Base-by-base conservation (phyloP, 306 rosid species). In the Dalbergia cochinchinensis region DNA sequence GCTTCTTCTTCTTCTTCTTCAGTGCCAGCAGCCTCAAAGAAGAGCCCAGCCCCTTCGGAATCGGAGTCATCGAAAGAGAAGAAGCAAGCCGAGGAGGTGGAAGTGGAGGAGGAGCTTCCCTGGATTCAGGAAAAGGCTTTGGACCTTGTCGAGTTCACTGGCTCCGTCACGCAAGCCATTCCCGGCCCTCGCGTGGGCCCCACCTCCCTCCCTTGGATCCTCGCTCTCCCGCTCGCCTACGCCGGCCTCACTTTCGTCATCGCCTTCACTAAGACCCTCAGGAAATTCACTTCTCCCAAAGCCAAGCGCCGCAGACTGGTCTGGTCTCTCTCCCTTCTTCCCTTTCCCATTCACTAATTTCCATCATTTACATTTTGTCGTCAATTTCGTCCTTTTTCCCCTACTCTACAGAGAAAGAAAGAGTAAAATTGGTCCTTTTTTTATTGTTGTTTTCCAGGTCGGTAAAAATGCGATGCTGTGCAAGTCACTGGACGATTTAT, bases 71-170 rank as follows among this genome's bases (percentile, higher is more conserved):
- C 31, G 31, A 83, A 77, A 34, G 76, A 37, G 20, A 82, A 84
- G 44, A 88, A 80, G 48, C 60, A 60, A 8, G 74, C 45, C 7
- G 95, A 67, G 34, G 91, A 87, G 10, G 94, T 83, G 22, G 95
- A 90, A 80, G 93, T 90, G 42, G 97, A 94, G 79, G 99, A 91
- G 76, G 97, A 92, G 65, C 76, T 94, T 12, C 97, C 99, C 0
- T 92, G 99, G 99, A 89, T 92, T 87, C 97, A 92, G 83, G 99
- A 94, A 62, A 92, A 94, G 86, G 97, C 99, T 50, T 61, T 92
- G 79, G 99, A 94, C 90, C 59, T 94, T 0, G 97, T 94, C 37
- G 99, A 94, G 80, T 94, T 92, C 91, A 90, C 99, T 0, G 99
- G 99, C 35, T 88, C 99, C 0, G 97, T 92, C 18, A 88, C 99